A percentile compares a stretch with the other conserved stretches of the same genome.
These are phyloP conservation scores for Starmerella ratchasimensis DNA, from an alignment of 805 yeast genomes.

Conservation along the genomic window DNA sequence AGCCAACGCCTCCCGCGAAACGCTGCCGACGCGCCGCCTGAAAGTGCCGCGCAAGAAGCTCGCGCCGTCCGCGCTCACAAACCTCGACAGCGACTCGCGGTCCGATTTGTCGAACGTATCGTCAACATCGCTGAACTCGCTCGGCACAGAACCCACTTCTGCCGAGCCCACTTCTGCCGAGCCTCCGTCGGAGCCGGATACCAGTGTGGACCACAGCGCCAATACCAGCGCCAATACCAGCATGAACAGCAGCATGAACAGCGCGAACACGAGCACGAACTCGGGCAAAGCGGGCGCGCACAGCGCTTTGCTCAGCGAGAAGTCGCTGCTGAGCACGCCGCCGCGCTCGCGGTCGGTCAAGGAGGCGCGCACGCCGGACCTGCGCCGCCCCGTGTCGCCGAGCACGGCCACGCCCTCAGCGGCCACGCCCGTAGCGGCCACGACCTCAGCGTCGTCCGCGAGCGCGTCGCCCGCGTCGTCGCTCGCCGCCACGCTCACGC, in stretches of 20 bases:
- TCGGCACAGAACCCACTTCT: neutral
- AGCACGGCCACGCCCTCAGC: neutral
- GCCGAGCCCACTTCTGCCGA: neutral
- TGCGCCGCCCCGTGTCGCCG: neutral
- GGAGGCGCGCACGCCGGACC: too few species aligned
- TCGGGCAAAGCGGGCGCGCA: neutral
- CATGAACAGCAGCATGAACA: neutral
- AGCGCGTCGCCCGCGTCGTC: neutral
- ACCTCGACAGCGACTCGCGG: neutral
- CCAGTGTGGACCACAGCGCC: neutral
- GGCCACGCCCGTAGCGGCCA: neutral
- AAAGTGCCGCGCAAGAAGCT: constrained; percentile 15
- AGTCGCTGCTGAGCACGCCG: constrained; percentile 1
- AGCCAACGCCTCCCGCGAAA: neutral
- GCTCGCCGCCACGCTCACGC: constrained; percentile 1
- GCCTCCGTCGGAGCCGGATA: neutral
- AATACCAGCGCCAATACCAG: neutral
- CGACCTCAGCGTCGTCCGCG: neutral
- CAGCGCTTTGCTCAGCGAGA: neutral
- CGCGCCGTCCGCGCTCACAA: constrained; percentile 16
- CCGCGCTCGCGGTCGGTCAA: neutral
- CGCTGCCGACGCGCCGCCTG: constrained; percentile 1
- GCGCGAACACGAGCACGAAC: neutral
- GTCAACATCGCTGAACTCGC: too few species aligned
- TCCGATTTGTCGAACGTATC: constrained; percentile 1